Conservation (phyloP, 768 basidiomycete genomes). For the Mycena rosella region DNA sequence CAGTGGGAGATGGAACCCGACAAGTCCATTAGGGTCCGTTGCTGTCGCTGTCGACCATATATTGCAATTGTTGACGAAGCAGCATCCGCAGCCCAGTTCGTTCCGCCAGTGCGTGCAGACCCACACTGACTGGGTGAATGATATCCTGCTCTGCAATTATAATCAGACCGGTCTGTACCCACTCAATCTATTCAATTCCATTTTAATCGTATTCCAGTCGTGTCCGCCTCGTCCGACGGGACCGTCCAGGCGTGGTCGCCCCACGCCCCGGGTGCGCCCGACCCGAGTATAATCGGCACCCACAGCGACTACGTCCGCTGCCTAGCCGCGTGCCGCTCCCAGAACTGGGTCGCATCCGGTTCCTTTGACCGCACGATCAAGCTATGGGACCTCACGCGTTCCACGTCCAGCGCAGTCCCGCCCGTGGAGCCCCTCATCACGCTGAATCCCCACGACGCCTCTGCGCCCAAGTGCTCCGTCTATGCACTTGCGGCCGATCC, state of each 20-base stretch:
- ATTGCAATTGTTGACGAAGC: conserved; percentile 22
- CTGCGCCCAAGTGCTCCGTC: conserved; percentile 75
- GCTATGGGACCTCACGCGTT: conserved; percentile 86
- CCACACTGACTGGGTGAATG: conserved; percentile 97
- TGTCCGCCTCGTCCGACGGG: conserved; percentile 96
- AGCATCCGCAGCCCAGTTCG: conserved; percentile 57
- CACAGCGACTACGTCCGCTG: conserved; percentile 92
- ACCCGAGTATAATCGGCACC: conserved; percentile 77
- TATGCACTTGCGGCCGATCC: conserved; percentile 88
- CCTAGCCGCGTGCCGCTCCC: conserved; percentile 78
- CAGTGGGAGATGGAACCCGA: conserved; percentile 85
- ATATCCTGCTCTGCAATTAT: conserved; percentile 90
- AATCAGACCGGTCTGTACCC: conserved; percentile 82
- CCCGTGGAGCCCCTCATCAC: conserved; percentile 69
- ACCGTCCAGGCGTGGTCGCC: conserved; percentile 95
- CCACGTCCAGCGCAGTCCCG: conserved; percentile 32
- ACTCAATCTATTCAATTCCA: background rate
- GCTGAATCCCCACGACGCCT: conserved; percentile 74
- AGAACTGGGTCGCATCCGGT: conserved; percentile 92
- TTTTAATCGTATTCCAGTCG: conserved; percentile 60
- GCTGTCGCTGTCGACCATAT: conserved; percentile 2
- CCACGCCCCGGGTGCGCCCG: conserved; percentile 68
- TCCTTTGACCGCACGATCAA: conserved; percentile 96
- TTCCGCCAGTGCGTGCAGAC: conserved; percentile 92
- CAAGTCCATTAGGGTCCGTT: conserved; percentile 64